Percentiles rank a stretch among this genome's conserved stretches.
Conservation (phyloP, 768 basidiomycete species). For the Mycena filopes region DNA sequence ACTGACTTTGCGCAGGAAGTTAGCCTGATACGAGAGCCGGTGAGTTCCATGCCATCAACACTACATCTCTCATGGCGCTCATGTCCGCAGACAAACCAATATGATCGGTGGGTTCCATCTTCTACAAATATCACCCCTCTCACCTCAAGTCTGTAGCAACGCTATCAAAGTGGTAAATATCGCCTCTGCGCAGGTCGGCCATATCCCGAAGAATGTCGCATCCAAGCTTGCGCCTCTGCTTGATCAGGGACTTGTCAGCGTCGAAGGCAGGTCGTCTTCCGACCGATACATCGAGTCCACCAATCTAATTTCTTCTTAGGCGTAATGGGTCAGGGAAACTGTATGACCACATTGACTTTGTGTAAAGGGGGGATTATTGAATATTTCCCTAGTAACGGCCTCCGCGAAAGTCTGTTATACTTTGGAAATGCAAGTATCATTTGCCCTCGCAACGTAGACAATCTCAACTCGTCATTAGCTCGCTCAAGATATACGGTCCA, state of each 20-base stretch:
- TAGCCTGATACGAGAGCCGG: constrained; percentile 69
- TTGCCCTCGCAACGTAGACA: not conserved
- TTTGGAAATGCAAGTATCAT: constrained; percentile 63
- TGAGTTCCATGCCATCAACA: not conserved
- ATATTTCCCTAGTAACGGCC: not conserved
- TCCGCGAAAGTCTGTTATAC: constrained; percentile 49
- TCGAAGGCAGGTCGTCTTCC: constrained; percentile 70
- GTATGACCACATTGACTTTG: constrained; percentile 45
- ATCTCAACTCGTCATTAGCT: constrained; percentile 49
- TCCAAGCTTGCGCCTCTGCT: constrained; percentile 74
- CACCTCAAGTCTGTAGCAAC: constrained; percentile 55
- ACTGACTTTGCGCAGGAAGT: constrained; percentile 65
- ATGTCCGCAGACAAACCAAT: constrained; percentile 53
- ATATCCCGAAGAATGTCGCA: constrained; percentile 73
- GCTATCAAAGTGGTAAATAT: constrained; percentile 89
- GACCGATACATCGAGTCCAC: constrained; percentile 37
- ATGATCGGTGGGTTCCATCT: constrained; percentile 65
- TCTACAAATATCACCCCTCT: not conserved
- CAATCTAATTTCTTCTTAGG: constrained; percentile 5
- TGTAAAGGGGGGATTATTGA: not conserved
- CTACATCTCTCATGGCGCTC: not conserved
- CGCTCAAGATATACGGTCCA: constrained; percentile 77
- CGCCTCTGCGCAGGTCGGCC: constrained; percentile 78
- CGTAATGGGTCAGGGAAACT: constrained; percentile 71
- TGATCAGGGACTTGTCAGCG: constrained; percentile 68